Conservation (phyloP, 2,329 filamentous ascomycete species). For the Atkinsonella hypoxylon region DNA sequence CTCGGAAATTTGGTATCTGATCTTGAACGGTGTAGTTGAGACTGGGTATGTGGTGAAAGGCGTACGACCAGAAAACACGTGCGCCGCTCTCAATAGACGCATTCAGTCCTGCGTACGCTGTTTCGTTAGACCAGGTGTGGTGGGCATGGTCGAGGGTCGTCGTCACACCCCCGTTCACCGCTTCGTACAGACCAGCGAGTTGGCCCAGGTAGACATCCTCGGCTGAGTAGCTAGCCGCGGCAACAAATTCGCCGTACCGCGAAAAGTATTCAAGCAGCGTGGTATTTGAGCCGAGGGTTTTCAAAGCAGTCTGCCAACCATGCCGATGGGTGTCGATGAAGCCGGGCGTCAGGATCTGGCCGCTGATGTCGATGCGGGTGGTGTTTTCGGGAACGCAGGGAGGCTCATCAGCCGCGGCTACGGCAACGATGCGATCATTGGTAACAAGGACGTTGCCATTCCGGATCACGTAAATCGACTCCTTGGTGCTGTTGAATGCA, state of each 20-base stretch:
- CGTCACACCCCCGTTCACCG: conserved; percentile 40
- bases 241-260: conserved; percentile 24
- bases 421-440: not conserved
- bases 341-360: conserved; percentile 41
- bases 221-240: conserved; percentile 21
- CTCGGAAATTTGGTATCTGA: not conserved
- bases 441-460: not conserved
- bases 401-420: not conserved
- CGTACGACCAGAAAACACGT: conserved; percentile 33
- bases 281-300: conserved; percentile 39
- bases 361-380: conserved; percentile 33
- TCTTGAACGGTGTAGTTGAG: conserved; percentile 9
- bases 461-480: not conserved
- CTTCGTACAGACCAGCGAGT: conserved; percentile 35
- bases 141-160: conserved; percentile 41
- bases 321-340: conserved; percentile 47
- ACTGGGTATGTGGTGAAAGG: not conserved
- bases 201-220: conserved; percentile 36
- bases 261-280: conserved; percentile 35
- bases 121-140: conserved; percentile 31
- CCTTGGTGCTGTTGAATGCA: not conserved
- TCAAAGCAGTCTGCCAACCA: conserved; percentile 43
- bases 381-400: conserved; percentile 7
- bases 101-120: conserved; percentile 30
- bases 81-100: conserved; percentile 36